Evolutionary conservation across 768 basidiomycete genomes (phyloP).

Genomic region (Gloeophyllum trabeum): DNA sequence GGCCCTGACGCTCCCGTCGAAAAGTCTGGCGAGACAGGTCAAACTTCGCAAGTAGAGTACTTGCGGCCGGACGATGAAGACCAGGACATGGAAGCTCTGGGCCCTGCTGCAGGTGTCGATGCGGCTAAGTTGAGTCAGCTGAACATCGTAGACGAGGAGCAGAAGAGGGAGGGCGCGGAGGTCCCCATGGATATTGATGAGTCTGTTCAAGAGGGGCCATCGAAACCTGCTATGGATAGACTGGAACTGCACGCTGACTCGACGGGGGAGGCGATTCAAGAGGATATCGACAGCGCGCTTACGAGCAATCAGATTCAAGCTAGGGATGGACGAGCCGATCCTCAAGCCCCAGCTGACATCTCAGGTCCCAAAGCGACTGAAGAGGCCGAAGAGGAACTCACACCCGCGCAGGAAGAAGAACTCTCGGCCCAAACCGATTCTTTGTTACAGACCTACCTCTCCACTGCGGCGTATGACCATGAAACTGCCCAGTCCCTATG

Average conservation of each 20-base stretch:
- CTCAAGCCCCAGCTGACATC: not conserved
- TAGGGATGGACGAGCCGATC: not conserved
- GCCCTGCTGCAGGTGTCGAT: slow-evolving; percentile 77
- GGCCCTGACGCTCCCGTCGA: not conserved
- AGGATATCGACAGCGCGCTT: slow-evolving; percentile 35
- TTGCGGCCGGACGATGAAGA: slow-evolving; percentile 55
- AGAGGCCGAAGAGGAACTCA: slow-evolving; percentile 1
- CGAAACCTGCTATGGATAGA: not conserved
- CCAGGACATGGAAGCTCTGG: slow-evolving; percentile 80
- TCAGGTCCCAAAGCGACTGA: slow-evolving; percentile 17
- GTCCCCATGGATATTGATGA: slow-evolving; percentile 41
- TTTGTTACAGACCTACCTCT: too few species aligned
- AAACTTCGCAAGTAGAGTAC: slow-evolving; percentile 60
- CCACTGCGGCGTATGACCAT: slow-evolving; percentile 14
- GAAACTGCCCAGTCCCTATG: slow-evolving; percentile 67
- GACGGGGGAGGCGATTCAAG: slow-evolving; percentile 13
- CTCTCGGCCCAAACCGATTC: too few species aligned
- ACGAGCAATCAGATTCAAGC: slow-evolving; percentile 19
- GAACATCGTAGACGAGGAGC: slow-evolving; percentile 50
- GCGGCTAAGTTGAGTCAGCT: slow-evolving; percentile 75
- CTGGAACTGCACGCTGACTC: slow-evolving; percentile 14
- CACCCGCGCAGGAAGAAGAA: slow-evolving; percentile 15
- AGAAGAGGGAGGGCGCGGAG: slow-evolving; percentile 8
- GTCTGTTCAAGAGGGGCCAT: slow-evolving; percentile 15
- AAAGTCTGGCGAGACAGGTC: slow-evolving; percentile 19